Base-by-base conservation (phyloP, 23 red algal genomes). In the Gracilaria caudata region DNA sequence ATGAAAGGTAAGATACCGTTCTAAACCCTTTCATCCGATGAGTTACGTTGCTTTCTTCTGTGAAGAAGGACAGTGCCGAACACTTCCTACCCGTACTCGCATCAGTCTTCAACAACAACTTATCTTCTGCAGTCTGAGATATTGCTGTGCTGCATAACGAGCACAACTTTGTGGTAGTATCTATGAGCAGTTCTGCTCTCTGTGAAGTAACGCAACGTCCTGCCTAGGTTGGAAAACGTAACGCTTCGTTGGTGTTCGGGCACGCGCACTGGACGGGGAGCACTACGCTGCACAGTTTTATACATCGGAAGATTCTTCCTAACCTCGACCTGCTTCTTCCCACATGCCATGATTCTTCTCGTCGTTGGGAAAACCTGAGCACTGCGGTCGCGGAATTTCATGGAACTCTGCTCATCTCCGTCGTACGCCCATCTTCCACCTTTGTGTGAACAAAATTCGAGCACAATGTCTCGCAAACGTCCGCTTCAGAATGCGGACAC, bases 391-490 rank as follows among this genome's bases (percentile, higher is more conserved):
- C 29, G 29, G 26, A 66, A 66, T 36, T 75, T 47, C n/a, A 75
- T 75, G 70, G 70, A 75, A 45, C 25, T 75, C 40, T 47, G 19
- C 37, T 34, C 70, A 12, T 47, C 40, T 75, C 38, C 43, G 32
- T 47, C 19, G 23, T 16, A 75, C 33, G 24, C 40, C 5, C 13
- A 38, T 16, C 21, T 9, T 49, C 33, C 70, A 12, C 4, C n/a
- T 12, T 38, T 25, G 37, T 26, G 20, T 43, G 24, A 75, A 46
- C 70, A 75, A 26, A 17, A 3, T 66, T 30, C 57, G 14, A 36
- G 7, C 7, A 30, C 35, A 12, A 89, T 89, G 85, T 79, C 85
- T 28, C 85, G 85, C 7, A 89, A 89, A 30, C 85, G 85, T 38
- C 38, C 47, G 3, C 51, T 60, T 49, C 63, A 70, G 11, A 20